Base-by-base conservation (phyloP, 1,284 basidiomycete genomes). In the Sporisorium iseilematis-ciliati region DNA sequence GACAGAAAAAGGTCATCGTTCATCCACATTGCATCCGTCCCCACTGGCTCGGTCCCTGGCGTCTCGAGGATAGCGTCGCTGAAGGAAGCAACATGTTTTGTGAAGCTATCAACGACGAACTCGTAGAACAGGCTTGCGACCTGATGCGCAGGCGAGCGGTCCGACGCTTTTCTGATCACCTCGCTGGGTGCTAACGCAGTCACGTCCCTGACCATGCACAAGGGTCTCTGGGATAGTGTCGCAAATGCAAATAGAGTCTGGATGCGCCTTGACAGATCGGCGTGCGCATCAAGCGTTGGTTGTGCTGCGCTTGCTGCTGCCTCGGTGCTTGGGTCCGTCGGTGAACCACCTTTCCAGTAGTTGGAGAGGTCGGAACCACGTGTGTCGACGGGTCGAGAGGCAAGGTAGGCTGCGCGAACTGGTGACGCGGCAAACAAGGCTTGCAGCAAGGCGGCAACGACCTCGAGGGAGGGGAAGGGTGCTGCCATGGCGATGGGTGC, bases 161-260 rank as follows among this genome's bases (percentile, higher is more conserved):
- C 69, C 2, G 69, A 62, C 0, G 69, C 65, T 40, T 62, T 29
- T 1, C 65, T 59, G 7, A 68, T n/a, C 11, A 73, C 55, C 21
- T 72, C 63, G 52, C 55, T 73, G 5, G 74, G 69, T 4, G 65
- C 50, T 2, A 77, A 38, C 2, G 62, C 31, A 1, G 74, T 53
- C 7, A 77, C 65, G 54, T 77, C 69, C 31, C 53, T 68, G 51
- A 73, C 50, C 8, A 77, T 59, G 57, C 74, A 73, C 0, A 65
- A 14, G 3, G 69, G 53, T 12, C 74, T 50, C 16, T 77, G 55
- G 1, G 69, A 65, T 1, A 64, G 46, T 16, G 62, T 61, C 18
- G 70, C 63, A 33, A 77, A 77, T 4, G 65, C 61, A 25, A 77
- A 77, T 2, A 77, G 69, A 35, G 74, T 73, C 55, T 77, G 74